These are phyloP conservation scores for Uronychia binucleata DNA, from an alignment of 73 alveolate species.

Conservation along the genomic window DNA sequence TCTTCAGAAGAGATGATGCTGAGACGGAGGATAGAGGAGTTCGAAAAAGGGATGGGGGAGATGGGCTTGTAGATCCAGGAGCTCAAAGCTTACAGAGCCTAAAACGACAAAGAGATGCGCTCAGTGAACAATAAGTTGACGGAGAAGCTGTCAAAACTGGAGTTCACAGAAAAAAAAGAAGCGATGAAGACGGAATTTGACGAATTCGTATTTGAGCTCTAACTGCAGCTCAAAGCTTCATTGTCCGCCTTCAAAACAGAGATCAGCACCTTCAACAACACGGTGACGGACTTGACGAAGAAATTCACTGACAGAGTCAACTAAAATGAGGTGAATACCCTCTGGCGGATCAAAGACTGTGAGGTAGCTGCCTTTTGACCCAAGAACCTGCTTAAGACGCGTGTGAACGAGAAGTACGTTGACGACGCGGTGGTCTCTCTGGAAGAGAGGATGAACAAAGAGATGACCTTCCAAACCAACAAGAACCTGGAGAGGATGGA, in stretches of 20 bases:
- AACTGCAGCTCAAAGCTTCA: not conserved
- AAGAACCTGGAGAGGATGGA: slow-evolving; percentile 2
- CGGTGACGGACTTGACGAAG: not conserved
- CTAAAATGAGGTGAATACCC: slow-evolving; percentile 40
- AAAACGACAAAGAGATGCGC: not conserved
- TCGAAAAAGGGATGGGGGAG: too few species aligned
- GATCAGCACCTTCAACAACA: not conserved
- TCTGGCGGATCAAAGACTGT: slow-evolving; percentile 68
- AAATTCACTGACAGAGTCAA: slow-evolving; percentile 8
- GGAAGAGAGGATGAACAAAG: slow-evolving; percentile 37
- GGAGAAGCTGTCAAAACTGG: not conserved
- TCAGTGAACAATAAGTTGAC: too few species aligned
- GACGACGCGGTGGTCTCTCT: slow-evolving; percentile 40
- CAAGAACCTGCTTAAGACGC: slow-evolving; percentile 13
- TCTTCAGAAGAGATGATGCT: not conserved
- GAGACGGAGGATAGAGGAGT: not conserved
- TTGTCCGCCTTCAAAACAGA: slow-evolving; percentile 1
- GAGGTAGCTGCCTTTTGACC: slow-evolving; percentile 6
- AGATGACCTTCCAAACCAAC: not conserved
- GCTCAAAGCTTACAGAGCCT: too few species aligned
- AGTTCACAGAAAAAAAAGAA: slow-evolving; percentile 12
- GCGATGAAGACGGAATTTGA: slow-evolving; percentile 11
- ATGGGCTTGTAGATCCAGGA: too few species aligned
- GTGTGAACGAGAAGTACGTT: slow-evolving; percentile 48
- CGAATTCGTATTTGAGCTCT: not conserved